Evolutionary conservation across 768 basidiomycete genomes (phyloP).

Genomic region (Panaeolus papilionaceus): DNA sequence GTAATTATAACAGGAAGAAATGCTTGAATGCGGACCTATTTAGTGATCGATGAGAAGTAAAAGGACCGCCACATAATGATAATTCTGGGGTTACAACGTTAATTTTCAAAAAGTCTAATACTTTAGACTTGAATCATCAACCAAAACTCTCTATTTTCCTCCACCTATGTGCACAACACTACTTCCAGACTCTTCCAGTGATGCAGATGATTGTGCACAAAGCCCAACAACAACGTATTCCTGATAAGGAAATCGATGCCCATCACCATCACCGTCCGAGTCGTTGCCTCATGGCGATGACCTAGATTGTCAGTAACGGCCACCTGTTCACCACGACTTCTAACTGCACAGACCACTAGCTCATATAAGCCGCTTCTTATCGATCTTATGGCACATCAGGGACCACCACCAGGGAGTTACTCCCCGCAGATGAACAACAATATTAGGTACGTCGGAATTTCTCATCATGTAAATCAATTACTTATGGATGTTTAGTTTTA

Average conservation of each 20-base stretch:
- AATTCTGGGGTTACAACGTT: background rate
- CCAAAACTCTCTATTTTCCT: background rate
- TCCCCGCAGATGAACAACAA: conserved; percentile 30
- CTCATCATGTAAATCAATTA: conserved; percentile 10
- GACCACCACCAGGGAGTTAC: conserved; percentile 30
- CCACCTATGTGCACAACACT: background rate
- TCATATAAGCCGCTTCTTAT: conserved; percentile 15
- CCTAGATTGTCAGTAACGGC: conserved; percentile 11
- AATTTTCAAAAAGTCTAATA: background rate
- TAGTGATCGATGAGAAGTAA: background rate
- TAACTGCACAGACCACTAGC: conserved; percentile 17
- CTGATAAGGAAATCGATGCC: conserved; percentile 15
- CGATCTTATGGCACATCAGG: conserved; percentile 32
- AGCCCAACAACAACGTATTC: conserved; percentile 13
- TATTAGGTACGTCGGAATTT: conserved; percentile 22
- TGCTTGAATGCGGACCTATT: too few species aligned
- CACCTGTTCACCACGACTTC: conserved; percentile 18
- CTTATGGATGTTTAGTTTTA: background rate
- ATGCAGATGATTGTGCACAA: background rate
- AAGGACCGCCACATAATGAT: background rate
- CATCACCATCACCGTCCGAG: background rate
- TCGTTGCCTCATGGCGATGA: conserved; percentile 14
- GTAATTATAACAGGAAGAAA: too few species aligned
- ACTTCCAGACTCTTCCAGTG: too few species aligned
- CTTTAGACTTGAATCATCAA: background rate